Evolutionary conservation across 169 alveolate species (phyloP), one percentile per base, ranked within the genome.

Genomic region (Cryptosporidium sp.): DNA sequence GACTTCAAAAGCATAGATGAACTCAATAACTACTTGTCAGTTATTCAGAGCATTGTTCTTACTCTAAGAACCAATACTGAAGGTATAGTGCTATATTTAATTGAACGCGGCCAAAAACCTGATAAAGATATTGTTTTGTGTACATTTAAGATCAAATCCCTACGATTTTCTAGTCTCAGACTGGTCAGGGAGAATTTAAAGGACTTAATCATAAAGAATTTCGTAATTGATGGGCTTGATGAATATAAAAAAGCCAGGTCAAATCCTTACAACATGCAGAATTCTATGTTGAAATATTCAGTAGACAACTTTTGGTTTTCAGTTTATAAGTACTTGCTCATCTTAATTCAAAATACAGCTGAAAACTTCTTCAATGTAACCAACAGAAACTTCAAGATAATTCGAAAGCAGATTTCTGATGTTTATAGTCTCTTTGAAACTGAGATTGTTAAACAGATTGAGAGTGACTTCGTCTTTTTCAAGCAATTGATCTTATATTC

Each of bases 71-170:
- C 35, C 7, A 33, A 80, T 9, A 29, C 55, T 29, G 89, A 80
- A 39, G 89, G 89, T 0, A 35, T 65, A 23, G 75, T 80, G 26
- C 26, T 80, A 26, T 80, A 80, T 41, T 26, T 80, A 1, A 61
- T 65, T n/a, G 58, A 21, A 39, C 0, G 23, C 8, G 12, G n/a
- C 39, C 21, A 26, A 7, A 31, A 51, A 1, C 1, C n/a, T 10
- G 89, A 59, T 18, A 33, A 23, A 21, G 65, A 43, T 23, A 71
- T 55, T 55, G 68, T 65, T 16, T 59, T 73, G 33, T 23, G 31
- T 23, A 23, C 29, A 43, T 80, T 80, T 6, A 80, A 80, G 59
- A 29, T 80, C 0, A 80, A 80, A 18, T 37, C 89, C 31, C 10
- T 80, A 8, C 35, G 23, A 23, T 80, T 45, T 26, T 26, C 51